A percentile compares a stretch with the other conserved stretches of the same genome.
These are phyloP conservation scores for Skeletonema tropicum DNA, from an alignment of 108 stramenopile species.

Conservation along the genomic window DNA sequence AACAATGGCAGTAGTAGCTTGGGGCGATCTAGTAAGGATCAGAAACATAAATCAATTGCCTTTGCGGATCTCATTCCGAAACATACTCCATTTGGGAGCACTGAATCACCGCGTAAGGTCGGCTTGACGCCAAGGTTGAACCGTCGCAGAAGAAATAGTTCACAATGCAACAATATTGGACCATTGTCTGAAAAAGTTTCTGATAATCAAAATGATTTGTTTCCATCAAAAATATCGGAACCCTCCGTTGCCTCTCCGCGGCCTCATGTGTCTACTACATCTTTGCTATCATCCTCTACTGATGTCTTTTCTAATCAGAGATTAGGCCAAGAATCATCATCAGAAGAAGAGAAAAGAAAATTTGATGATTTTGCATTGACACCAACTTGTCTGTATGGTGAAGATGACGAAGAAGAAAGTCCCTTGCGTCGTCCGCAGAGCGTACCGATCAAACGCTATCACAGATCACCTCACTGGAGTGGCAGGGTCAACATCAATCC, in stretches of 20 bases:
- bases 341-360: background rate
- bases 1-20: background rate
- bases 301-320: background rate
- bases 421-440: background rate
- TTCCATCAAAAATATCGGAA: background rate
- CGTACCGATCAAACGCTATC: conserved; percentile 24
- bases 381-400: conserved; percentile 13
- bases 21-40: background rate
- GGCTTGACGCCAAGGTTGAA: background rate
- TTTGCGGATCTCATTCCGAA: background rate
- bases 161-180: background rate
- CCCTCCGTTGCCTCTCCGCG: background rate
- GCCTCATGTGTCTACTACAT: background rate
- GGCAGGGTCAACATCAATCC: conserved; percentile 49
- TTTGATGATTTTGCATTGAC: conserved; percentile 25
- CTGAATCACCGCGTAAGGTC: background rate
- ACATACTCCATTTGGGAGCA: background rate
- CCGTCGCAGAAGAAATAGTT: background rate
- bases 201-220: background rate
- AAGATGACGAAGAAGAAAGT: background rate
- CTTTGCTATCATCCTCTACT: background rate
- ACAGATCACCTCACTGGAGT: conserved; percentile 47
- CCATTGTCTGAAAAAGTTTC: background rate
- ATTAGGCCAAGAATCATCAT: background rate
- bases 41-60: background rate